phyloP scores from a whole-genome alignment of 768 basidiomycete species.

The Phaffia australis region DNA sequence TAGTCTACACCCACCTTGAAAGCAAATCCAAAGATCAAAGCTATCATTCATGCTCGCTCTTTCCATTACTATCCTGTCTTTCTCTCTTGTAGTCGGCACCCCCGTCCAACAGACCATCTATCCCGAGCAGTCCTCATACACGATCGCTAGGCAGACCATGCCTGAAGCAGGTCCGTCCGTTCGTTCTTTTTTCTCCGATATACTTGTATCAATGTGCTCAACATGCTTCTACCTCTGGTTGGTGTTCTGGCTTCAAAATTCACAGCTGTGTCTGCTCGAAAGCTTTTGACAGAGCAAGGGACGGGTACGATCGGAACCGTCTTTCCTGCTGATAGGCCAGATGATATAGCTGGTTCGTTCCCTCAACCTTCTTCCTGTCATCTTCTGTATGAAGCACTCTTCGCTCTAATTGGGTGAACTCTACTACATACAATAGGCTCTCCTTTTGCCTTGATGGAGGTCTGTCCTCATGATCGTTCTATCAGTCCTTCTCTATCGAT shows the following conservation, averaged over 20 bases:
- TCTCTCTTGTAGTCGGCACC: too few species aligned
- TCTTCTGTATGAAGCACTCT: not conserved
- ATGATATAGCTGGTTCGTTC: constrained; percentile 12
- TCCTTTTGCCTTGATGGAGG: constrained; percentile 20
- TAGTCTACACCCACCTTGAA: too few species aligned
- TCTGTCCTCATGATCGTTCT: not conserved
- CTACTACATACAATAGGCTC: not conserved
- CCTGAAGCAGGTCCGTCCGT: constrained; percentile 10
- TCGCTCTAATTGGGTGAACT: not conserved
- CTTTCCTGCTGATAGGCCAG: not conserved
- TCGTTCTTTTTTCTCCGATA: too few species aligned
- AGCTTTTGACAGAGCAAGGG: not conserved
- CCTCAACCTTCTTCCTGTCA: not conserved
- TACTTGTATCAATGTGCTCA: too few species aligned
- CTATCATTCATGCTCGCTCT: too few species aligned
- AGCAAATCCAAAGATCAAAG: too few species aligned
- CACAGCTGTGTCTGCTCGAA: constrained; percentile 5
- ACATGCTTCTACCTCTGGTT: too few species aligned
- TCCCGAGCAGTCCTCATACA: too few species aligned
- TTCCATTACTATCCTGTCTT: too few species aligned
- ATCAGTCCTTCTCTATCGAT: not conserved
- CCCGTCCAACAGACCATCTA: too few species aligned
- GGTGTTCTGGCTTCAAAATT: not conserved
- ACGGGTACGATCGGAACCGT: constrained; percentile 15
- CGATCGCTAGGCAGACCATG: constrained; percentile 17